Evolutionary conservation across 2,329 filamentous ascomycete genomes (phyloP).

Genomic region (Periconia digitata): DNA sequence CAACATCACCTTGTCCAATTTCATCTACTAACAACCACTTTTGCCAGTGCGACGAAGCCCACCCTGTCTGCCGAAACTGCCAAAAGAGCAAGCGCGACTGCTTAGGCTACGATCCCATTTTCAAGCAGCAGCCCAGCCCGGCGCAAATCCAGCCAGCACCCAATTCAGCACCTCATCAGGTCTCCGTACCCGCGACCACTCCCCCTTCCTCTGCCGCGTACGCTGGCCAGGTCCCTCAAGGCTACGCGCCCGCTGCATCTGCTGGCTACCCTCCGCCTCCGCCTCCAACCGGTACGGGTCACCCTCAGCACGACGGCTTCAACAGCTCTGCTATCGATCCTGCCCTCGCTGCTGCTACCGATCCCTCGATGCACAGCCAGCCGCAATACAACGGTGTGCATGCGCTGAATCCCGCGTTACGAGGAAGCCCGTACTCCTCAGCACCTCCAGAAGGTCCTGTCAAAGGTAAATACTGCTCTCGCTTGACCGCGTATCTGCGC

Average conservation of each 20-base stretch:
- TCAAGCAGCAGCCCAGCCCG: slow-evolving; percentile 71
- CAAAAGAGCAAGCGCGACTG: slow-evolving; percentile 87
- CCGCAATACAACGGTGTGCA: slow-evolving; percentile 36
- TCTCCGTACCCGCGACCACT: slow-evolving; percentile 32
- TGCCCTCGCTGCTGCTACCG: slow-evolving; percentile 59
- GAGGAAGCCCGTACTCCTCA: slow-evolving; percentile 26
- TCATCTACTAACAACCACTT: slow-evolving; percentile 27
- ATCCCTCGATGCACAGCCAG: slow-evolving; percentile 33
- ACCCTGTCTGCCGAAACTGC: slow-evolving; percentile 89
- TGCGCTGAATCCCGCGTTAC: slow-evolving; percentile 34
- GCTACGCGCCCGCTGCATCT: slow-evolving; percentile 50
- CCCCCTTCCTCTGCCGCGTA: slow-evolving; percentile 39
- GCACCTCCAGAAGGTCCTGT: slow-evolving; percentile 21
- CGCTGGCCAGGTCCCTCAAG: slow-evolving; percentile 45
- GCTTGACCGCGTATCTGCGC: neutral
- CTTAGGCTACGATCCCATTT: slow-evolving; percentile 83
- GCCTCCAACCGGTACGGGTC: slow-evolving; percentile 39
- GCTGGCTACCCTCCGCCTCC: slow-evolving; percentile 39
- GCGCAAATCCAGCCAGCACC: slow-evolving; percentile 72
- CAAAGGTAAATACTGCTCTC: slow-evolving; percentile 28
- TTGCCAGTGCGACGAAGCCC: slow-evolving; percentile 87
- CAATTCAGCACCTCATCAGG: slow-evolving; percentile 45
- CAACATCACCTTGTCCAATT: slow-evolving; percentile 27
- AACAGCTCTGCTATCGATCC: slow-evolving; percentile 66
- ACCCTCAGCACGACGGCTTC: slow-evolving; percentile 53